Evolutionary conservation across 805 yeast species (phyloP), one percentile per base, ranked within the genome.

Genomic region (Candida montana): DNA sequence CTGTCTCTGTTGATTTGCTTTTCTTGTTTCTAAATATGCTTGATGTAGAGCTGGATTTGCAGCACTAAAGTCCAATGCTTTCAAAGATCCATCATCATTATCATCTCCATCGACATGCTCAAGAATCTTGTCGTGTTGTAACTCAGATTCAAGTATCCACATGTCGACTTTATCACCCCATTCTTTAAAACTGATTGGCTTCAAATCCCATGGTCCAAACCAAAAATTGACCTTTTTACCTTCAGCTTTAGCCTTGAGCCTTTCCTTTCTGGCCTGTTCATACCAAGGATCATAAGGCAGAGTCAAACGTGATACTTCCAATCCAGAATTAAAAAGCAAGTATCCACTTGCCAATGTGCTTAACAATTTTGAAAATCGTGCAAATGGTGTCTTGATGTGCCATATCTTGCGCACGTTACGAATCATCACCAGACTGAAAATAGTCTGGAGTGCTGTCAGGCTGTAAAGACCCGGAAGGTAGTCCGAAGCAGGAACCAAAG

Each of bases 401-500:
- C 61, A 52, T 20, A 54, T 55, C 17, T 43, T 35, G 13, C 59
- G 50, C 3, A 53, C 53, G 3, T 48, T 48, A 8, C 44, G 45
- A 31, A 48, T 52, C 55, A 63, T 51, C 17, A 51, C 24, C 16
- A 69, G 35, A 4, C 84, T 85, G n/a, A 71, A 40, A 1, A 66
- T 59, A 18, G 78, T 57, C 54, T 83, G 90, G 2, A 74, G 43
- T 0, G 75, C 76, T 2, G 79, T 67, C 37, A 80, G 56, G 0
- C 74, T 52, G 51, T 72, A 73, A 2, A 82, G 54, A 2, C 83
- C 85, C 3, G 67, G 59, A 26, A 63, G 55, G 55, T 80, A 77
- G 48, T 83, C 90, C 8, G 83, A 71, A 1, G 89, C 84, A 2
- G 91, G 91, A 1, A 79, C 81, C 18, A 83, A 56, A 0, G 88